phyloP scores from a whole-genome alignment of 495 filamentous ascomycete species.

The Astrocystis sublimbata region DNA sequence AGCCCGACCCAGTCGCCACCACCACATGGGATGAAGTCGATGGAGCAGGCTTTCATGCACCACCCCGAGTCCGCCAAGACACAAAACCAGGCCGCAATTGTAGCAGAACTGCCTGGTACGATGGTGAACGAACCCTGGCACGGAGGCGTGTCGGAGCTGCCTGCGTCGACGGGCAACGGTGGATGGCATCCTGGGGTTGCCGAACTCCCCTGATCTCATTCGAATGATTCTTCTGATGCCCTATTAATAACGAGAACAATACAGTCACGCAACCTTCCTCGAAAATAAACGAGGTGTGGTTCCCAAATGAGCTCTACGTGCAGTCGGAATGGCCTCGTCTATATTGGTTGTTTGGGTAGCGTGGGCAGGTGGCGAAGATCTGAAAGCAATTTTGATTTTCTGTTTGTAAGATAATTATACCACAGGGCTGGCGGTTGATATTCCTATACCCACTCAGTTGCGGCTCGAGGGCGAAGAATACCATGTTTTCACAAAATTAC shows the following conservation, averaged over 20 bases:
- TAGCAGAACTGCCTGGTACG: conserved; percentile 14
- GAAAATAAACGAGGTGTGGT: neutral
- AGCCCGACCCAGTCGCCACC: conserved; percentile 3
- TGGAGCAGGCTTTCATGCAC: conserved; percentile 9
- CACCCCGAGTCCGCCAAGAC: conserved; percentile 4
- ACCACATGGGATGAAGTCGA: conserved; percentile 1
- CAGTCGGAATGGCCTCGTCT: too few relatives aligned
- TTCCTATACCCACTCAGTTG: conserved; percentile 2
- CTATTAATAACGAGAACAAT: too few relatives aligned
- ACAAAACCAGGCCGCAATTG: neutral
- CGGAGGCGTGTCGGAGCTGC: conserved; percentile 13
- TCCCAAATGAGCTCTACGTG: neutral
- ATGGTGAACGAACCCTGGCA: conserved; percentile 16
- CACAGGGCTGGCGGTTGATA: neutral
- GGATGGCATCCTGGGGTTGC: neutral
- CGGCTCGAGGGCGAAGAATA: neutral
- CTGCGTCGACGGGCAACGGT: neutral
- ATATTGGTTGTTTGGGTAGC: neutral
- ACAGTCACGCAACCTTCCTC: neutral
- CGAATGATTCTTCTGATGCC: too few relatives aligned
- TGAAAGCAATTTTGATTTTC: too few relatives aligned
- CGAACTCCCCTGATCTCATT: conserved; percentile 4
- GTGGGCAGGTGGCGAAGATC: neutral
- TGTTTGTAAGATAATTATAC: too few relatives aligned
- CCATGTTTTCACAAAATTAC: neutral